Percentiles rank a stretch among this genome's conserved stretches.
phyloP scores from a whole-genome alignment of 495 filamentous ascomycete genomes.

The Cairneyella variabilis region DNA sequence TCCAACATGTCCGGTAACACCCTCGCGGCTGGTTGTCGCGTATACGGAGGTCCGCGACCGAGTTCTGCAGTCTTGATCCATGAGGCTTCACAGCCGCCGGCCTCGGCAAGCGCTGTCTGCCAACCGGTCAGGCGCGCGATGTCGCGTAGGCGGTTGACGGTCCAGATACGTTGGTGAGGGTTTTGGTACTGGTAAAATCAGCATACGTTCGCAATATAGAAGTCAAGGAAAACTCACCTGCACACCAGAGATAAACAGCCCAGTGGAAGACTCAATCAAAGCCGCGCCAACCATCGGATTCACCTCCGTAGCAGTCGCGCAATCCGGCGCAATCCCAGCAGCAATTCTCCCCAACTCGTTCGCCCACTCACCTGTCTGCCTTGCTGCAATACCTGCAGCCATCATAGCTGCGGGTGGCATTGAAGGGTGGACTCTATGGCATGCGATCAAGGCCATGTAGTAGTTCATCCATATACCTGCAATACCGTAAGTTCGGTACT shows the following conservation, averaged over 20 bases:
- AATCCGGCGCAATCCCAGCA: conserved; percentile 70
- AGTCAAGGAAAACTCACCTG: conserved; percentile 38
- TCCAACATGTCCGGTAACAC: conserved; percentile 5
- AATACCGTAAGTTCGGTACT: conserved; percentile 83
- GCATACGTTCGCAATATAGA: background rate
- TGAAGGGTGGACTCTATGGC: conserved; percentile 72
- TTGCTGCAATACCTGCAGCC: conserved; percentile 40
- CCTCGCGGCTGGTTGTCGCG: conserved; percentile 15
- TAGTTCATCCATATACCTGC: conserved; percentile 81
- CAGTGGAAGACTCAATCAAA: conserved; percentile 73
- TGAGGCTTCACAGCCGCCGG: conserved; percentile 73
- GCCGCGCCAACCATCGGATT: conserved; percentile 79
- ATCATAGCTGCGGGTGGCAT: conserved; percentile 93
- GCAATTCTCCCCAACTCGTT: conserved; percentile 76
- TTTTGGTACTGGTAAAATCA: conserved; percentile 58
- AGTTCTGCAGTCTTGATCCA: conserved; percentile 71
- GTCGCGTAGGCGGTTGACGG: conserved; percentile 65
- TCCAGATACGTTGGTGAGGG: conserved; percentile 68
- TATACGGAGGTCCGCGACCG: conserved; percentile 69
- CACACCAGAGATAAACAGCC: conserved; percentile 81
- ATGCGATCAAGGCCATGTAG: conserved; percentile 74
- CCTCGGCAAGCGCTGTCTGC: conserved; percentile 76
- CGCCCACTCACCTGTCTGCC: conserved; percentile 63
- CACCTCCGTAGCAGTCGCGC: conserved; percentile 52
- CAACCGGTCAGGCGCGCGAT: conserved; percentile 82